Percentiles rank a stretch among this genome's conserved stretches.
These are phyloP conservation scores for Claviceps paspali DNA, from an alignment of 2,329 filamentous ascomycete genomes.

Conservation along the genomic window DNA sequence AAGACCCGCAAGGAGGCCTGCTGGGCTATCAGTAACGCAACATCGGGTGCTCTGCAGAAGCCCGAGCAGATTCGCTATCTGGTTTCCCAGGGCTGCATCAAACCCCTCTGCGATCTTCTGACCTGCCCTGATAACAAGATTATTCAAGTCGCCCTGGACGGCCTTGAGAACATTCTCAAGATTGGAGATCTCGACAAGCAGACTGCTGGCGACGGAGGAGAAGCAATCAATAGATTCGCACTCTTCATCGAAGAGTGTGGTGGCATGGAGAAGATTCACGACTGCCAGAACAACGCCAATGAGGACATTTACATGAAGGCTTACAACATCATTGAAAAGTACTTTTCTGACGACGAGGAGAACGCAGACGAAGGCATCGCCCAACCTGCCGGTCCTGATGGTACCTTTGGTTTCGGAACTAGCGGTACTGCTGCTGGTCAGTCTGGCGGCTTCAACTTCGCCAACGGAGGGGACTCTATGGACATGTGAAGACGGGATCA, in stretches of 20 bases:
- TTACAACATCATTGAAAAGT: constrained; percentile 99
- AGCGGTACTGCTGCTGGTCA: constrained; percentile 37
- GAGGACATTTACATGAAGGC: constrained; percentile 99
- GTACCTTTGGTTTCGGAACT: constrained; percentile 66
- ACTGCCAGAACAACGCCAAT: constrained; percentile 99
- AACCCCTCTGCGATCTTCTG: constrained; percentile 87
- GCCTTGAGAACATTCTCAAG: constrained; percentile 98
- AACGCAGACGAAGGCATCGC: constrained; percentile 71
- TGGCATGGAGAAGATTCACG: constrained; percentile 99
- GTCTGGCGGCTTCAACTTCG: constrained; percentile 86
- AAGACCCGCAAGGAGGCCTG: constrained; percentile 99
- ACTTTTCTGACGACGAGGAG: constrained; percentile 97
- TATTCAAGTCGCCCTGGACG: constrained; percentile 94
- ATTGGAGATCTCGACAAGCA: constrained; percentile 98
- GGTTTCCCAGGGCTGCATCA: constrained; percentile 87
- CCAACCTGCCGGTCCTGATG: constrained; percentile 52
- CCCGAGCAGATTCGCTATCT: constrained; percentile 96
- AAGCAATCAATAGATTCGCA: constrained; percentile 88
- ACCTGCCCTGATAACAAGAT: constrained; percentile 99
- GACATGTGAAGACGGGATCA: constrained; percentile 37
- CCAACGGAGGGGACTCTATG: constrained; percentile 52
- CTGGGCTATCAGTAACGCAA: constrained; percentile 99
- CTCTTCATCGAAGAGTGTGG: constrained; percentile 97
- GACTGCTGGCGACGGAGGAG: constrained; percentile 55
- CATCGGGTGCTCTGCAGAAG: constrained; percentile 93